Percentiles rank a stretch among this genome's conserved stretches.
These are phyloP conservation scores for Cyclostephanos invisitatus DNA, from an alignment of 108 stramenopile genomes.

Conservation along the genomic window DNA sequence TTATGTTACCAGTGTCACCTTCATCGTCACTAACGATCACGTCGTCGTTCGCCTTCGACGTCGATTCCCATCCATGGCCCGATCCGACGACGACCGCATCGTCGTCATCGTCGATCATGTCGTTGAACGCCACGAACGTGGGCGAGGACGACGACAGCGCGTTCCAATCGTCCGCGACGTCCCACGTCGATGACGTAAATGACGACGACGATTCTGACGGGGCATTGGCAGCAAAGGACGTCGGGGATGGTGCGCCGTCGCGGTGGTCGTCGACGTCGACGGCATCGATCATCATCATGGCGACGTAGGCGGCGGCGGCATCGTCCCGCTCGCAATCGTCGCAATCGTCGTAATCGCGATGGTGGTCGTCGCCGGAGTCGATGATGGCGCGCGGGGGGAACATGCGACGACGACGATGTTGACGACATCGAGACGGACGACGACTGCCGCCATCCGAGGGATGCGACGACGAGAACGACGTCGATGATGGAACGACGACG, in stretches of 20 bases:
- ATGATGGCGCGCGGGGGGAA: not conserved
- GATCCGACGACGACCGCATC: slow-evolving; percentile 4
- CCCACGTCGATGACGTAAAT: slow-evolving; percentile 24
- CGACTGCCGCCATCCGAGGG: not conserved
- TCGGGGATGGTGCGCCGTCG: not conserved
- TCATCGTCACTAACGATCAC: no score
- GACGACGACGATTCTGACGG: not conserved
- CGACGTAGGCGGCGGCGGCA: not conserved
- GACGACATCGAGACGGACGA: not conserved
- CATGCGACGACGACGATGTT: not conserved
- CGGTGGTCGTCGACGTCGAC: not conserved
- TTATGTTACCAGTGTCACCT: no score
- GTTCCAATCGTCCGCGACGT: slow-evolving; percentile 38
- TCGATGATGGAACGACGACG: not conserved
- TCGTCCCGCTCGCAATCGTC: not conserved
- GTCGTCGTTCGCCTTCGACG: not conserved
- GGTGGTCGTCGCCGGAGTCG: no score
- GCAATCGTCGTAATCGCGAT: no score
- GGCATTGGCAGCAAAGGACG: not conserved
- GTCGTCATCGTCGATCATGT: not conserved
- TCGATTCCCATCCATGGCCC: slow-evolving; percentile 9
- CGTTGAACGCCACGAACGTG: no score
- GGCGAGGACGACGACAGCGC: not conserved
- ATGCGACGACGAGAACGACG: not conserved
- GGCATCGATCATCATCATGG: not conserved